A percentile compares a stretch with the other conserved stretches of the same genome.
phyloP scores from a whole-genome alignment of 2,329 filamentous ascomycete species.

The Ophiostoma australiae region DNA sequence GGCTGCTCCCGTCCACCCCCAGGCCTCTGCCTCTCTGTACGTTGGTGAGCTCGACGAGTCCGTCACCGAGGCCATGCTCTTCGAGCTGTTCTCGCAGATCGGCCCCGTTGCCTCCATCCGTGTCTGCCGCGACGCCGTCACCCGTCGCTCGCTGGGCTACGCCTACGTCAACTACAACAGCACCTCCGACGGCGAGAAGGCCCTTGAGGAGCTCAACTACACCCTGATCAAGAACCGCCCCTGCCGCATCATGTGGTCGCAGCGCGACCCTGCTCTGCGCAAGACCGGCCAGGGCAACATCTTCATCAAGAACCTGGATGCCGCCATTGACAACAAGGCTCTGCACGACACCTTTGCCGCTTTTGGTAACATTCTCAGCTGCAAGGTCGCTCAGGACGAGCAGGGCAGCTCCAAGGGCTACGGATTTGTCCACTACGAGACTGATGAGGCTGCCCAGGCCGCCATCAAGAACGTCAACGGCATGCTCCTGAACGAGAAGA shows the following conservation, averaged over 20 bases:
- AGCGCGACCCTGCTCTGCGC: conserved; percentile 96
- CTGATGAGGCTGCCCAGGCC: conserved; percentile 89
- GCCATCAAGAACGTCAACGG: conserved; percentile 99
- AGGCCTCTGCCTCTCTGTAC: conserved; percentile 95
- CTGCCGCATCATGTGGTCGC: conserved; percentile 99
- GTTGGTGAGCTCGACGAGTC: conserved; percentile 97
- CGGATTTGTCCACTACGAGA: conserved; percentile 99
- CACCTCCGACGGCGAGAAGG: conserved; percentile 92
- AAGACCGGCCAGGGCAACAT: conserved; percentile 99
- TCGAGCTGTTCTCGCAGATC: conserved; percentile 99
- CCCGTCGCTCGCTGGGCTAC: conserved; percentile 95
- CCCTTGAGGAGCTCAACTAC: conserved; percentile 98
- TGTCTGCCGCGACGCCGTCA: conserved; percentile 98
- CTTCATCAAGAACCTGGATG: conserved; percentile 99
- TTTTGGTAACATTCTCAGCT: conserved; percentile 98
- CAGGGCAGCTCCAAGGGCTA: conserved; percentile 96
- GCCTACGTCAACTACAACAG: conserved; percentile 99
- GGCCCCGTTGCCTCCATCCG: conserved; percentile 98
- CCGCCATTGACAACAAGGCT: conserved; percentile 99
- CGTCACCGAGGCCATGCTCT: conserved; percentile 99
- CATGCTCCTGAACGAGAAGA: conserved; percentile 99
- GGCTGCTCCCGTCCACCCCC: conserved; percentile 69
- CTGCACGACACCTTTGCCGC: conserved; percentile 98
- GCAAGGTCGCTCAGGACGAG: conserved; percentile 99
- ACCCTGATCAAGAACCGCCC: conserved; percentile 97